phyloP scores from a whole-genome alignment of 176 grass and related monocot genomes.

The Miscanthus lutarioriparius region DNA sequence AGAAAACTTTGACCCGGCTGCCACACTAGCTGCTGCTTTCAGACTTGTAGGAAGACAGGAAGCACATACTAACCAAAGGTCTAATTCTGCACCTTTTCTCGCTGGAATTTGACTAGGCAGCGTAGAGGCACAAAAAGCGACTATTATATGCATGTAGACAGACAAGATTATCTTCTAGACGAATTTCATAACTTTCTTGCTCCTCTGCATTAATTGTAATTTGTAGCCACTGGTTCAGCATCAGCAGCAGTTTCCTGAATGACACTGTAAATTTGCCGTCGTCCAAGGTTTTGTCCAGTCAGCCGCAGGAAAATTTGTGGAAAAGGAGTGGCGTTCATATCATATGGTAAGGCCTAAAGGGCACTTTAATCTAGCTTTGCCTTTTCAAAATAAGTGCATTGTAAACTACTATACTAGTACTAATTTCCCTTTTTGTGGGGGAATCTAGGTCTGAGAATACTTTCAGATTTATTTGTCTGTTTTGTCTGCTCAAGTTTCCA shows the following conservation, averaged over 20 bases:
- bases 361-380: slow-evolving; percentile 21
- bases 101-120: slow-evolving; percentile 20
- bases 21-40: slow-evolving; percentile 11
- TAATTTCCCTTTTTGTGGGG: neutral
- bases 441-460: neutral
- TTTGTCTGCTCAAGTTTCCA: slow-evolving; percentile 1
- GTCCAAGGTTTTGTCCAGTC: slow-evolving; percentile 15
- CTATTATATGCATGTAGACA: neutral
- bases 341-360: neutral
- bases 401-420: too few species aligned
- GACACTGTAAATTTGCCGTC: neutral
- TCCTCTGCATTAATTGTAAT: neutral
- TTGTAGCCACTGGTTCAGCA: neutral
- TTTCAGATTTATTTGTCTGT: neutral
- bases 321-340: slow-evolving; percentile 26
- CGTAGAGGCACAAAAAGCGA: slow-evolving; percentile 15
- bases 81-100: slow-evolving; percentile 9
- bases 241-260: neutral
- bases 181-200: neutral
- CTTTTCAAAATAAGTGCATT: slow-evolving; percentile 15
- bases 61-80: neutral
- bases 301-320: slow-evolving; percentile 31
- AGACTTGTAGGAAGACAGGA: neutral
- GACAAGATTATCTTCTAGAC: slow-evolving; percentile 27
- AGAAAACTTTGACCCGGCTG: slow-evolving; percentile 20